These are phyloP conservation scores for Ogataea henricii DNA, from an alignment of 805 yeast genomes.

Conservation along the genomic window DNA sequence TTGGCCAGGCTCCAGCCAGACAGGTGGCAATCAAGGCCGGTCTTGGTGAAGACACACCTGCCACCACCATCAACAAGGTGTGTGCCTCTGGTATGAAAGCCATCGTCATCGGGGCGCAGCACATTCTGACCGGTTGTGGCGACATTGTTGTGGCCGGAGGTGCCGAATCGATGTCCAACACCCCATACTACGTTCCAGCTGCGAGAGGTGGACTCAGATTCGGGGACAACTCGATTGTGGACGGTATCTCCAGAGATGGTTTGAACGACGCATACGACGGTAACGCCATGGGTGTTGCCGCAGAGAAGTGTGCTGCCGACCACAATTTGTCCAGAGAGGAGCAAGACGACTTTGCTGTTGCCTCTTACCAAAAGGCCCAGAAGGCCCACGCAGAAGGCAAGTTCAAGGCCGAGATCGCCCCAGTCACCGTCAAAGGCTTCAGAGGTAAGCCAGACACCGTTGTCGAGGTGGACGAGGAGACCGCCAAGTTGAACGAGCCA, in stretches of 20 bases:
- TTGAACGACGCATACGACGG: conserved; percentile 88
- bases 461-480: conserved; percentile 82
- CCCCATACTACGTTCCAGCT: conserved; percentile 87
- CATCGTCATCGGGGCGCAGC: conserved; percentile 85
- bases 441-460: conserved; percentile 86
- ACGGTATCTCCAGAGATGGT: conserved; percentile 93
- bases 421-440: conserved; percentile 83
- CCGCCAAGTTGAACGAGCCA: conserved; percentile 70
- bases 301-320: conserved; percentile 93
- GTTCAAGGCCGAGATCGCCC: conserved; percentile 79
- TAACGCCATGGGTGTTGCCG: conserved; percentile 93
- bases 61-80: conserved; percentile 92
- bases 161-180: conserved; percentile 95
- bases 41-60: conserved; percentile 73
- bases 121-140: conserved; percentile 84
- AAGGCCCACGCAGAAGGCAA: conserved; percentile 79
- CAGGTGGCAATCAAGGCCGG: conserved; percentile 95
- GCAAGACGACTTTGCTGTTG: conserved; percentile 87
- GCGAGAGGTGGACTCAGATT: conserved; percentile 89
- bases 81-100: conserved; percentile 97
- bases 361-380: conserved; percentile 84
- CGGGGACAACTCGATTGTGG: conserved; percentile 79
- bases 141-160: conserved; percentile 97
- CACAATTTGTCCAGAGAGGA: conserved; percentile 75
- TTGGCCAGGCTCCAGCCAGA: conserved; percentile 98